Evolutionary conservation across 1,284 basidiomycete genomes (phyloP).

Genomic region (Chalciporus piperatoides): DNA sequence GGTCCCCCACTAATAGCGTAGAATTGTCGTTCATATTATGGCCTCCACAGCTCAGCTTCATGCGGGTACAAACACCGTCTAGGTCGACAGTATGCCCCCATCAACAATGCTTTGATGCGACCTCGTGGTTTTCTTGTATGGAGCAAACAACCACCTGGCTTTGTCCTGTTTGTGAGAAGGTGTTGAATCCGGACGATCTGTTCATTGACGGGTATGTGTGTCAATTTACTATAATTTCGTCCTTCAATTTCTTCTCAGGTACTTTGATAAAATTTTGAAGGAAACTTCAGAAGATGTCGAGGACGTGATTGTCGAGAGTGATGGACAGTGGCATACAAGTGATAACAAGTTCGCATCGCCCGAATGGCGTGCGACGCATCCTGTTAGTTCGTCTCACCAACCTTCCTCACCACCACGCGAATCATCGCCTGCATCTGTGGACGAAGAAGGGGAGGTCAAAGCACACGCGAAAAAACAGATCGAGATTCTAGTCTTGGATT

Average conservation of each 20-base stretch:
- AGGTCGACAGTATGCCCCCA: constrained; percentile 86
- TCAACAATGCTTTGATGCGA: constrained; percentile 94
- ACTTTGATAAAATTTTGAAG: constrained; percentile 80
- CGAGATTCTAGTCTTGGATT: constrained; percentile 74
- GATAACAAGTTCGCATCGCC: constrained; percentile 81
- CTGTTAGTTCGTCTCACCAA: constrained; percentile 28
- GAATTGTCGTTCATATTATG: constrained; percentile 5
- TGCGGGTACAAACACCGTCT: constrained; percentile 82
- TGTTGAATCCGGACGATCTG: constrained; percentile 76
- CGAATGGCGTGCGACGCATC: constrained; percentile 62
- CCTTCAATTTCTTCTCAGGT: constrained; percentile 43
- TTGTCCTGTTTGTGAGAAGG: constrained; percentile 92
- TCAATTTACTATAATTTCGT: background rate
- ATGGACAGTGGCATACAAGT: constrained; percentile 93
- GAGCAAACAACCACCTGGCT: constrained; percentile 95
- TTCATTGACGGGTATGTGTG: constrained; percentile 82
- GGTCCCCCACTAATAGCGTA: constrained; percentile 30
- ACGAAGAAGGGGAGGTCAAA: constrained; percentile 41
- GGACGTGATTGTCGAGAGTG: constrained; percentile 89
- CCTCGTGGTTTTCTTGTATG: constrained; percentile 93
- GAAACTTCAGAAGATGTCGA: constrained; percentile 78
- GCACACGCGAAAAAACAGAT: constrained; percentile 41
- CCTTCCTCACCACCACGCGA: constrained; percentile 35
- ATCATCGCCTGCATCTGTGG: constrained; percentile 32
- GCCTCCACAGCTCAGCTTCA: constrained; percentile 74